Percentiles rank a stretch among this genome's conserved stretches.
Evolutionary conservation across 1,284 basidiomycete species (phyloP).

Genomic region (Dichomitus squalens): DNA sequence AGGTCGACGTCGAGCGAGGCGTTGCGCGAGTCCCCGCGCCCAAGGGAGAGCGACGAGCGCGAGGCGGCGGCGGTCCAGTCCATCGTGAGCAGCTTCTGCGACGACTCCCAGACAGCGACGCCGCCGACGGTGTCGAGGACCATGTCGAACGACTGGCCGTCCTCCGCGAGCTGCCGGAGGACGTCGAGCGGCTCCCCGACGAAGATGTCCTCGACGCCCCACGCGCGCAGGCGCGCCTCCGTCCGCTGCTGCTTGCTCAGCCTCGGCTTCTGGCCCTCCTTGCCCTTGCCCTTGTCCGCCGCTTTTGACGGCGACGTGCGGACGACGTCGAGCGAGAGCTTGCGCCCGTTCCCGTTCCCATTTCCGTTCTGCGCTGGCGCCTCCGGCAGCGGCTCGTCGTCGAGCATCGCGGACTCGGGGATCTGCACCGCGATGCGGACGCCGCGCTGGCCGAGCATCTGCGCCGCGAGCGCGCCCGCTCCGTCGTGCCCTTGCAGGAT

Average conservation of each 20-base stretch:
- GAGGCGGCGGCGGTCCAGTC: constrained; percentile 22
- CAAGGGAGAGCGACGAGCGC: constrained; percentile 20
- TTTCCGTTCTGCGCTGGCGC: constrained; percentile 2
- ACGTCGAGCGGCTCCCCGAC: constrained; percentile 58
- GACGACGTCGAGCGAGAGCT: constrained; percentile 9
- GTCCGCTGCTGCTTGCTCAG: constrained; percentile 32
- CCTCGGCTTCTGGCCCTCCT: constrained; percentile 1
- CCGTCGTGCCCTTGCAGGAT: constrained; percentile 80
- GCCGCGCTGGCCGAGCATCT: constrained; percentile 66
- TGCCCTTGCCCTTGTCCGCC: constrained; percentile 19
- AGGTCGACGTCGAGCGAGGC: constrained; percentile 8
- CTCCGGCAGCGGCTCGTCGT: constrained; percentile 12
- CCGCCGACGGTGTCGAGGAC: constrained; percentile 85
- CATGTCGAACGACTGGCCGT: constrained; percentile 70
- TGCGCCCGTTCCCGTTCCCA: constrained; percentile 4
- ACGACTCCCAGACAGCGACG: constrained; percentile 71
- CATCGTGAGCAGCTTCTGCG: constrained; percentile 55
- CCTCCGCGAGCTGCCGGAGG: constrained; percentile 53
- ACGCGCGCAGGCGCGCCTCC: constrained; percentile 56
- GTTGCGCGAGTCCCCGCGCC: constrained; percentile 10
- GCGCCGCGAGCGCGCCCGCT: constrained; percentile 72
- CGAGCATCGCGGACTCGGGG: constrained; percentile 43
- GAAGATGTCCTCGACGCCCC: constrained; percentile 70
- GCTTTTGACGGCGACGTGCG: constrained; percentile 10
- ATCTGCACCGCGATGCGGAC: constrained; percentile 75